Base-by-base conservation (phyloP, 345 rosid genomes). In the Camelina sativa region DNA sequence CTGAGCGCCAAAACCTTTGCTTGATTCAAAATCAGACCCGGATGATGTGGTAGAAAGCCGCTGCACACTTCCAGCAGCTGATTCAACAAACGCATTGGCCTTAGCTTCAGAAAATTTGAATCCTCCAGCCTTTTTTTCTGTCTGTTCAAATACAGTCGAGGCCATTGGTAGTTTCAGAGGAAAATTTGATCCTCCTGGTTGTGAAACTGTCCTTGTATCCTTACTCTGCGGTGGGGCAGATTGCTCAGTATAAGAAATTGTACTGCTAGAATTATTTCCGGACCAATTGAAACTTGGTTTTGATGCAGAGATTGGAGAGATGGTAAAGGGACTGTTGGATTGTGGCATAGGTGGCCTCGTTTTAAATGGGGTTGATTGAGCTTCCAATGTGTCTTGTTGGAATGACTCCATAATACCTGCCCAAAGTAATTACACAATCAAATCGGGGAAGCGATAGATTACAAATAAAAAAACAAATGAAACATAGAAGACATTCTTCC, bases 331-430 rank as follows among this genome's bases (percentile, higher is more conserved):
- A 76, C 56, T 73, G 63, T 69, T 82, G 63, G 75, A 79, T 73
- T 76, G 84, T 63, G 73, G 58, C 32, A 61, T 48, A 53, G 80
- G 68, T 75, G 85, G 79, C 60, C 68, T 80, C 60, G 51, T 65
- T 78, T 61, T 80, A 64, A 83, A 83, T 19, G 44, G 75, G 54
- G 75, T 72, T 72, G 85, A 53, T 67, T 77, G 85, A 74, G 71
- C 79, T 63, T 75, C 82, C 66, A 81, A 79, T 34, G 75, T 65
- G 77, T 73, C 83, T 74, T 77, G 76, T 32, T 61, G 78, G 55
- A 76, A 60, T 47, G 80, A 68, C 74, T 67, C 76, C 76, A 57
- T 80, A 63, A 57, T 55, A 52, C 84, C 92, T 86, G 87, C 80
- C 41, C 62, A 74, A 62, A 80, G 50, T 40, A 59, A 56, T 72